These are phyloP conservation scores for Claviceps citrina DNA, from an alignment of 2,329 filamentous ascomycete species.

Conservation along the genomic window DNA sequence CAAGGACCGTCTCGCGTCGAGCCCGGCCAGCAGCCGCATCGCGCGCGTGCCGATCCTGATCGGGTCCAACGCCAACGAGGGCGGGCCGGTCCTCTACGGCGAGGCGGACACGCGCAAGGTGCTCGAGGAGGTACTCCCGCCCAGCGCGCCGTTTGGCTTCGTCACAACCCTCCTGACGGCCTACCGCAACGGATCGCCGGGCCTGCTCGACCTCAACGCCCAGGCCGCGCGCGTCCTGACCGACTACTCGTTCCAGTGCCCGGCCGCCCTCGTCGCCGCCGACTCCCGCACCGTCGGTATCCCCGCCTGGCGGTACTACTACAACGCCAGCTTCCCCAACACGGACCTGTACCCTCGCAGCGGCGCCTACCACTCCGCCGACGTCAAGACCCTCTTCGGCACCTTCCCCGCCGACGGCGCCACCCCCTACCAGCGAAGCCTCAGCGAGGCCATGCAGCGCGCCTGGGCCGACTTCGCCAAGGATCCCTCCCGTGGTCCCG, in stretches of 20 bases:
- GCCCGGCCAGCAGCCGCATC: constrained; percentile 1
- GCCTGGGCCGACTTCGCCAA: constrained; percentile 17
- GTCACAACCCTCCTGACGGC: constrained; percentile 3
- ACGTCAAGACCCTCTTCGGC: constrained; percentile 30
- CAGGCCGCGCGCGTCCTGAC: constrained; percentile 9
- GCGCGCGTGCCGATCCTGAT: constrained; percentile 13
- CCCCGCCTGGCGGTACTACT: constrained; percentile 29
- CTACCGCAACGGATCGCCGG: constrained; percentile 8
- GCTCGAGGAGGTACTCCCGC: not conserved
- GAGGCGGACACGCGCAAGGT: not conserved
- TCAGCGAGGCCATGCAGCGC: constrained; percentile 14
- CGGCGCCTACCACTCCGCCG: constrained; percentile 29
- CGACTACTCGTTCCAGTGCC: constrained; percentile 12
- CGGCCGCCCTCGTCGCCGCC: constrained; percentile 12
- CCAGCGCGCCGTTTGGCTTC: not conserved
- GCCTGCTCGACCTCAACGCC: constrained; percentile 9
- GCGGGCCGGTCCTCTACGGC: constrained; percentile 3
- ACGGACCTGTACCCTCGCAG: constrained; percentile 21
- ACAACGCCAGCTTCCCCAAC: constrained; percentile 33
- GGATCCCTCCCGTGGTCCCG: constrained; percentile 12
- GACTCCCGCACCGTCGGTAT: constrained; percentile 20
- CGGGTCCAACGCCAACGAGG: constrained; percentile 13
- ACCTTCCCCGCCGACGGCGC: constrained; percentile 11
- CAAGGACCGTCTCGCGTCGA: constrained; percentile 8
- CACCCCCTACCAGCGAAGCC: constrained; percentile 9